phyloP scores from a whole-genome alignment of 2,329 filamentous ascomycete species.

The Penicillium brevicompactum region DNA sequence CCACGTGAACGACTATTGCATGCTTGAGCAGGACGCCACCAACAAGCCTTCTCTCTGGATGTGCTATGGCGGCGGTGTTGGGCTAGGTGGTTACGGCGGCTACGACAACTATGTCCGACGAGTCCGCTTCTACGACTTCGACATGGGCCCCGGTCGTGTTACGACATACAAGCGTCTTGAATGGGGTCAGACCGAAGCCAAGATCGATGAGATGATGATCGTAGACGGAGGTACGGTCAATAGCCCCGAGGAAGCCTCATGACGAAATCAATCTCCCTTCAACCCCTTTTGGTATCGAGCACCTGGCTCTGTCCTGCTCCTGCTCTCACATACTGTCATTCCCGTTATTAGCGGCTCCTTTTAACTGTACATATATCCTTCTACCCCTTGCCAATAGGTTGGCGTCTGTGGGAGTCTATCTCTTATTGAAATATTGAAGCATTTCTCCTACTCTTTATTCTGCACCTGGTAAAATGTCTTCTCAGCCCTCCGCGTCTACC shows the following conservation, averaged over 20 bases:
- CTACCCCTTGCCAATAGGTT: slow-evolving; percentile 22
- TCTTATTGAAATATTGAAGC: slow-evolving; percentile 19
- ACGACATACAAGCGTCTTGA: slow-evolving; percentile 92
- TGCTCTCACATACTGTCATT: slow-evolving; percentile 20
- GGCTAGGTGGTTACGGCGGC: slow-evolving; percentile 93
- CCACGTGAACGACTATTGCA: slow-evolving; percentile 96
- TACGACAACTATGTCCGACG: slow-evolving; percentile 84
- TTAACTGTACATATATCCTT: slow-evolving; percentile 24
- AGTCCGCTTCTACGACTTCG: slow-evolving; percentile 86
- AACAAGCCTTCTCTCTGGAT: slow-evolving; percentile 82
- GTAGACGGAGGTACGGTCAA: slow-evolving; percentile 61
- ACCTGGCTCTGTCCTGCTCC: slow-evolving; percentile 2
- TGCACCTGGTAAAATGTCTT: neutral
- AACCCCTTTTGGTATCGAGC: slow-evolving; percentile 1
- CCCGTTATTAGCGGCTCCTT: slow-evolving; percentile 7
- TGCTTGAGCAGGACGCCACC: slow-evolving; percentile 61
- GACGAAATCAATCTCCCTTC: slow-evolving; percentile 1
- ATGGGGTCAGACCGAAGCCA: slow-evolving; percentile 55
- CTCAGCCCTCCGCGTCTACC: slow-evolving; percentile 45
- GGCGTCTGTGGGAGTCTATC: slow-evolving; percentile 20
- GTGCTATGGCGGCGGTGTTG: slow-evolving; percentile 92
- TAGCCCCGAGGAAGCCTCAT: slow-evolving; percentile 22
- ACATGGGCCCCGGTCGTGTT: slow-evolving; percentile 86
- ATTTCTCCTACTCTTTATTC: slow-evolving; percentile 10
- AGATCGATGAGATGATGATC: slow-evolving; percentile 62